These are phyloP conservation scores for Epichloe gansuensis DNA, from an alignment of 2,329 filamentous ascomycete genomes.

Conservation along the genomic window DNA sequence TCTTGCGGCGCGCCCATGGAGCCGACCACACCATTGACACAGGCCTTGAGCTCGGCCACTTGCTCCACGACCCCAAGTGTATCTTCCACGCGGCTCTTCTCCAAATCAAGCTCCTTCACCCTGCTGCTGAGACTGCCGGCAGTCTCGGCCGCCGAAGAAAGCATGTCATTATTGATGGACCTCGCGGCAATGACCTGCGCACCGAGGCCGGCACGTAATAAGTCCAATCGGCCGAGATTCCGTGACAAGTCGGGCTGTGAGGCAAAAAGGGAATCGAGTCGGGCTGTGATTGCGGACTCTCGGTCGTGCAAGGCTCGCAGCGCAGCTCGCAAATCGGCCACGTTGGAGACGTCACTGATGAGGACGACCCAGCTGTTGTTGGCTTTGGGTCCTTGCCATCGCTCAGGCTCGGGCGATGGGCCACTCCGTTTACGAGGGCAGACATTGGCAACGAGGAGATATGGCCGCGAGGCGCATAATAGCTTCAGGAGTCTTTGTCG, in stretches of 20 bases:
- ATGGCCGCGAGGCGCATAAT: slow-evolving; percentile 32
- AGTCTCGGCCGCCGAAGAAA: slow-evolving; percentile 73
- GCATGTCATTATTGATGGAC: slow-evolving; percentile 79
- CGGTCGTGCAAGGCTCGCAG: slow-evolving; percentile 64
- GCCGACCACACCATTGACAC: slow-evolving; percentile 84
- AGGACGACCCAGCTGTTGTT: slow-evolving; percentile 27
- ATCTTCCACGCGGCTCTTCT: slow-evolving; percentile 83
- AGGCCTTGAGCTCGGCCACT: slow-evolving; percentile 92
- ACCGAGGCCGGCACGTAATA: slow-evolving; percentile 77
- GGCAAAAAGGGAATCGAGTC: slow-evolving; percentile 63
- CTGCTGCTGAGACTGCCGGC: slow-evolving; percentile 76
- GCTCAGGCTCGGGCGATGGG: slow-evolving; percentile 21
- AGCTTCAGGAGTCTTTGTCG: slow-evolving; percentile 19
- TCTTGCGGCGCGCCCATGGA: slow-evolving; percentile 97
- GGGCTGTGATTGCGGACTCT: slow-evolving; percentile 61
- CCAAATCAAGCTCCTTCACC: slow-evolving; percentile 77
- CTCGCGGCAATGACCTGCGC: slow-evolving; percentile 76
- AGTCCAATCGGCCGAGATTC: slow-evolving; percentile 76
- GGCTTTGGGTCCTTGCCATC: slow-evolving; percentile 16
- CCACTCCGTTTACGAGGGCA: slow-evolving; percentile 32
- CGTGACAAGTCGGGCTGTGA: slow-evolving; percentile 80
- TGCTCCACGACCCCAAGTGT: slow-evolving; percentile 90
- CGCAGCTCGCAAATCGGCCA: slow-evolving; percentile 68
- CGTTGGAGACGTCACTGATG: slow-evolving; percentile 60
- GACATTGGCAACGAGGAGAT: slow-evolving; percentile 33